These are phyloP conservation scores for Henckelia pumila DNA, from an alignment of 257 asterid genomes.

Conservation along the genomic window DNA sequence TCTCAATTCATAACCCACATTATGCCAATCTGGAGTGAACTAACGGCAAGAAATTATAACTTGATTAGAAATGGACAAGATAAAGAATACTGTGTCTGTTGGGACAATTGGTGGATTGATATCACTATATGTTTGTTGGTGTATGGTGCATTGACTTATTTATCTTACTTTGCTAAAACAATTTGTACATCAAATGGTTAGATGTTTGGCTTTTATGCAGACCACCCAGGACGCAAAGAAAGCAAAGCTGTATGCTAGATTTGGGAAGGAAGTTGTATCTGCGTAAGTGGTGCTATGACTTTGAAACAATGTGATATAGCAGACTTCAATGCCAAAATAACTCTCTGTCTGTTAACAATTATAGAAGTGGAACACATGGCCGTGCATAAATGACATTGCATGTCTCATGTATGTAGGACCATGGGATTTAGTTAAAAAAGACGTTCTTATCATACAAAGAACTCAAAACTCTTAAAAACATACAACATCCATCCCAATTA, in stretches of 20 bases:
- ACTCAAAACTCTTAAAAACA: too few relatives aligned
- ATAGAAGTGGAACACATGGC: neutral
- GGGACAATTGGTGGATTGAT: neutral
- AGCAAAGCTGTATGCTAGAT: slow-evolving; percentile 65
- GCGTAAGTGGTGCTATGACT: slow-evolving; percentile 58
- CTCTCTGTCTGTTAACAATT: neutral
- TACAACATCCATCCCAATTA: too few relatives aligned
- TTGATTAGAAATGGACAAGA: neutral
- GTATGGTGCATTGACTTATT: neutral
- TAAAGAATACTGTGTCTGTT: neutral
- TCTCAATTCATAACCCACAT: too few relatives aligned
- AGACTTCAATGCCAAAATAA: neutral
- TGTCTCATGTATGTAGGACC: too few relatives aligned
- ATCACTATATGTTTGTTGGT: neutral
- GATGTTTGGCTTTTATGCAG: slow-evolving; percentile 40
- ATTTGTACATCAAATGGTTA: slow-evolving; percentile 19
- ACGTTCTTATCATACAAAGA: too few relatives aligned
- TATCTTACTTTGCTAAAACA: slow-evolving; percentile 7
- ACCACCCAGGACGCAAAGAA: slow-evolving; percentile 81
- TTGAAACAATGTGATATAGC: slow-evolving; percentile 10
- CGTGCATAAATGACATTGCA: neutral
- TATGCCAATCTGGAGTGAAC: slow-evolving; percentile 3
- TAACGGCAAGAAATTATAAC: neutral
- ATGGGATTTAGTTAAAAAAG: too few relatives aligned
- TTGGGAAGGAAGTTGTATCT: slow-evolving; percentile 91